Evolutionary conservation across 805 yeast genomes (phyloP).

Genomic region (Nakazawaea sp.): DNA sequence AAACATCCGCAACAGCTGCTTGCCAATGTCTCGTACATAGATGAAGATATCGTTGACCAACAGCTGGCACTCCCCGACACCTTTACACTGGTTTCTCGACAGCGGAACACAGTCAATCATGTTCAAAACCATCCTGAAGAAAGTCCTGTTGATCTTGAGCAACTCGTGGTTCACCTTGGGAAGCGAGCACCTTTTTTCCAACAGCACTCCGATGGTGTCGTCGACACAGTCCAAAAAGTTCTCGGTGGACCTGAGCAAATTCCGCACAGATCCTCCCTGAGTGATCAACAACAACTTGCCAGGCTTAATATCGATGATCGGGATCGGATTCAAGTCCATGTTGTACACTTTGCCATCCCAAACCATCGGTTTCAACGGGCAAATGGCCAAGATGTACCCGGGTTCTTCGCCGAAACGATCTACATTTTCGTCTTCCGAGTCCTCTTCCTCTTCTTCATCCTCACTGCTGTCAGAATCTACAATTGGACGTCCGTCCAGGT

Average conservation of each 20-base stretch:
- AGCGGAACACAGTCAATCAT: constrained; percentile 55
- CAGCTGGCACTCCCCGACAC: constrained; percentile 64
- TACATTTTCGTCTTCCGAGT: constrained; percentile 14
- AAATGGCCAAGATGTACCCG: constrained; percentile 66
- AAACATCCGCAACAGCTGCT: constrained; percentile 56
- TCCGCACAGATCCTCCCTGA: constrained; percentile 57
- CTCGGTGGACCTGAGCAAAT: constrained; percentile 47
- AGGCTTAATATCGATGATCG: constrained; percentile 50
- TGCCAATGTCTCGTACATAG: constrained; percentile 77
- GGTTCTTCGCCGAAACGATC: constrained; percentile 20
- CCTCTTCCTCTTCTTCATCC: constrained; percentile 21
- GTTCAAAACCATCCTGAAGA: constrained; percentile 59
- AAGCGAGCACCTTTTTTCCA: constrained; percentile 65
- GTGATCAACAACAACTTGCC: constrained; percentile 65
- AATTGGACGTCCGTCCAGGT: constrained; percentile 13
- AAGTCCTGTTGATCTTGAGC: constrained; percentile 54
- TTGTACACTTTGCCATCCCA: constrained; percentile 83
- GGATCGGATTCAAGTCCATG: constrained; percentile 38
- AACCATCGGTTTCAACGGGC: constrained; percentile 77
- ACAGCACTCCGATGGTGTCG: constrained; percentile 42
- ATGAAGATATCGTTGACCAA: constrained; percentile 66
- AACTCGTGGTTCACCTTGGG: constrained; percentile 70
- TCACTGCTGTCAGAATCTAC: constrained; percentile 16
- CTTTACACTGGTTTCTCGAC: constrained; percentile 45
- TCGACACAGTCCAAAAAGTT: constrained; percentile 52